Conservation (phyloP, 441 rosid genomes). For the Theobroma grandiflorum region DNA sequence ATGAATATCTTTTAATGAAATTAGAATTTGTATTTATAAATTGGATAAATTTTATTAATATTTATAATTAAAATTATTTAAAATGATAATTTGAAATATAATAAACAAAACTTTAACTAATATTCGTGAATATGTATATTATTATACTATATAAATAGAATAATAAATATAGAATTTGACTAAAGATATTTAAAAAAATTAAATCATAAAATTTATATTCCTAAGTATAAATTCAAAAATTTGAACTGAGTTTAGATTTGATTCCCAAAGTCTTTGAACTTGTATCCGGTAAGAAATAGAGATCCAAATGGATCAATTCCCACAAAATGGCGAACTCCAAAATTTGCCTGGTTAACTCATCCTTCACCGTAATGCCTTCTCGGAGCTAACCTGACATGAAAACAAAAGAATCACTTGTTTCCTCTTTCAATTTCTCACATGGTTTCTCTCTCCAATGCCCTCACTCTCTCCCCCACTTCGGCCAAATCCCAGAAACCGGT, state of each 20-base stretch:
- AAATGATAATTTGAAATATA: too few species aligned
- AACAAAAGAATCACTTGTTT: constrained; percentile 15
- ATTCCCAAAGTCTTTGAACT: not conserved
- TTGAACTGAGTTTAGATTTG: not conserved
- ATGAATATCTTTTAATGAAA: too few species aligned
- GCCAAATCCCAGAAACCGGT: constrained; percentile 39
- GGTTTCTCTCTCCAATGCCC: constrained; percentile 67
- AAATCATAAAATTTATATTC: too few species aligned
- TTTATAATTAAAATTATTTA: too few species aligned
- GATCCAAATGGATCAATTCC: constrained; percentile 13
- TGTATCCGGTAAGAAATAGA: not conserved
- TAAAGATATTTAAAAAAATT: too few species aligned
- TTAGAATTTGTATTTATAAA: too few species aligned
- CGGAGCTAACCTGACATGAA: constrained; percentile 42
- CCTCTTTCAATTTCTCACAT: constrained; percentile 35
- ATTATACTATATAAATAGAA: too few species aligned
- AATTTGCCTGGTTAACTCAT: not conserved
- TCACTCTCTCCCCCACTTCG: constrained; percentile 25
- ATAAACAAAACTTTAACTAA: too few species aligned
- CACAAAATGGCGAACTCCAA: not conserved
- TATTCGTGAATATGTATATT: too few species aligned
- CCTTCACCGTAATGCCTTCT: constrained; percentile 34
- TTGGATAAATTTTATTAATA: too few species aligned
- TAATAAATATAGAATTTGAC: too few species aligned
- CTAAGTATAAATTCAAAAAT: too few species aligned